Base-by-base conservation (phyloP, 441 rosid species). In the Gossypium trilobum region DNA sequence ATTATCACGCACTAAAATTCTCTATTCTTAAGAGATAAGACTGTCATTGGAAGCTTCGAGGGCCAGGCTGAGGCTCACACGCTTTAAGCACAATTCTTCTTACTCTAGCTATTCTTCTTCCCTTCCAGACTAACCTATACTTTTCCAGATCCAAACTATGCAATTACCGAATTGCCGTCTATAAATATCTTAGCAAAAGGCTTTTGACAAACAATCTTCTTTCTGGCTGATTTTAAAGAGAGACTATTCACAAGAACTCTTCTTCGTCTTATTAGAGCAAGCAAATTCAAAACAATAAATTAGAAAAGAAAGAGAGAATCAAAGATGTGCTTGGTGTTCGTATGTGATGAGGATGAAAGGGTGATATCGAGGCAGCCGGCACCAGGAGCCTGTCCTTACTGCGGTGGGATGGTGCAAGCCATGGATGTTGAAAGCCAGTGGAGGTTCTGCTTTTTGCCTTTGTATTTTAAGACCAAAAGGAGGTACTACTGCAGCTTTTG, bases 361-460 rank as follows among this genome's bases (percentile, higher is more conserved):
- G 98, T 89, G 70, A 67, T 84, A 10, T 88, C 81, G 5, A 85
- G 94, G 63, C 93, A 90, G 44, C 75, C 80, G 10, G 97, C 96
- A 27, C 85, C 93, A 0, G 97, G 97, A 1, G 83, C 88, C 1
- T 93, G 98, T 65, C 97, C 98, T 0, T 88, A 85, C 82, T 93
- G 98, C 55, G 97, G 96, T 5, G 97, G 98, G 62, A 75, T 75
- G 78, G 80, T 93, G 50, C 89, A 87, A 78, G 89, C 89, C 72
- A 71, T 87, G 71, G 98, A 91, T 69, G 82, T 91, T 0, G 85
- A 93, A 80, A 91, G 76, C 78, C 84, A 81, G 65, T 86, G 95
- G 96, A 86, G 92, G 51, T 86, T 93, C 84, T 94, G 96, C 76
- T 90, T 91, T 79, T 79, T 93, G 73, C 96, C 96, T 72, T 44